phyloP scores from a whole-genome alignment of 805 yeast species.

The Ogataea pilisensis region DNA sequence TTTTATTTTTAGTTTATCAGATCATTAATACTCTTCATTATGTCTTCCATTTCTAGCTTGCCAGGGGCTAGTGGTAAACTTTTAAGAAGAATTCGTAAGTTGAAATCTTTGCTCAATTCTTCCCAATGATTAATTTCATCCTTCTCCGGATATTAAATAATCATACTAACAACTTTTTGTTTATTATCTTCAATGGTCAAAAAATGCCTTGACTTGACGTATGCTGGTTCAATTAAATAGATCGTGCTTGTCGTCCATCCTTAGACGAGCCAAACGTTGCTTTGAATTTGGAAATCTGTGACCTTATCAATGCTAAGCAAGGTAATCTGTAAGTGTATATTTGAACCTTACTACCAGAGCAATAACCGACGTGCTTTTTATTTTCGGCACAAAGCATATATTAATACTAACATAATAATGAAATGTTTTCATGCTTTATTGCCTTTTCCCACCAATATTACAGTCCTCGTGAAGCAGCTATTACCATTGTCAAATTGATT shows the following conservation, averaged over 20 bases:
- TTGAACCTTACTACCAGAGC: background rate
- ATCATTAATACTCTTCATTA: slow-evolving; percentile 8
- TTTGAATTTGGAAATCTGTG: slow-evolving; percentile 88
- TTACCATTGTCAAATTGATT: slow-evolving; percentile 75
- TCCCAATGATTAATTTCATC: background rate
- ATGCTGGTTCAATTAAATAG: slow-evolving; percentile 37
- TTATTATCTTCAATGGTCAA: too few species aligned
- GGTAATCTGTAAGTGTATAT: slow-evolving; percentile 47
- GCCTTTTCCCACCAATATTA: background rate
- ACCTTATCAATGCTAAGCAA: slow-evolving; percentile 86
- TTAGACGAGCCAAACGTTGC: slow-evolving; percentile 84
- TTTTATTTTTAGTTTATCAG: too few species aligned
- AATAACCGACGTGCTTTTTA: background rate
- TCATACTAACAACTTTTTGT: slow-evolving; percentile 3
- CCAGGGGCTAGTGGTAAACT: slow-evolving; percentile 36
- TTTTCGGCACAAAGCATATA: slow-evolving; percentile 4
- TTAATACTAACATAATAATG: slow-evolving; percentile 4
- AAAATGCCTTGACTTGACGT: too few species aligned
- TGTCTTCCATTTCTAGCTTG: slow-evolving; percentile 30
- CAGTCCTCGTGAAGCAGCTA: slow-evolving; percentile 84
- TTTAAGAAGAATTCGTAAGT: slow-evolving; percentile 35
- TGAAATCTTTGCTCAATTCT: background rate
- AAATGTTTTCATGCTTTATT: background rate
- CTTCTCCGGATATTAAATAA: background rate
- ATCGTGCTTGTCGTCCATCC: slow-evolving; percentile 82